Conservation (phyloP, 1,284 basidiomycete genomes). For the Heliocybe sulcata region DNA sequence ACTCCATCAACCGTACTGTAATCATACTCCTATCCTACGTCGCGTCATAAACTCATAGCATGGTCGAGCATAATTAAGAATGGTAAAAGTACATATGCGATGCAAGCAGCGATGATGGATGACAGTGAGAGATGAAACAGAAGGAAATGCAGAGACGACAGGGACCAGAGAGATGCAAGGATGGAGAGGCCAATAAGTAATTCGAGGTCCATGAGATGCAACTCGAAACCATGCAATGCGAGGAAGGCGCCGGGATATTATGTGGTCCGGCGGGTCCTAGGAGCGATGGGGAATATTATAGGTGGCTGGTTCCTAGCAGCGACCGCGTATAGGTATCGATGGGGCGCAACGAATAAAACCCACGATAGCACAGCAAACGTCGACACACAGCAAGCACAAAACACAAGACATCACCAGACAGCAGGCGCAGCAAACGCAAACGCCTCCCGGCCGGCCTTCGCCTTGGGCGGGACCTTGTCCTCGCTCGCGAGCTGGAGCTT, state of each 20-base stretch:
- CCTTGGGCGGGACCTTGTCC: conserved; percentile 11
- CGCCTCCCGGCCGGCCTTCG: conserved; percentile 12
- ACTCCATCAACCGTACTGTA: neutral
- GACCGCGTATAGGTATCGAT: neutral
- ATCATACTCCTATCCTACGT: neutral
- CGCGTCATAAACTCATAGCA: neutral
- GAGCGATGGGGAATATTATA: neutral
- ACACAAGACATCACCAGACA: conserved; percentile 10
- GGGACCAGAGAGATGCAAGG: neutral
- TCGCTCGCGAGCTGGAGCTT: conserved; percentile 25
- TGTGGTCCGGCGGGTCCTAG: neutral
- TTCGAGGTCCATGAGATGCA: neutral
- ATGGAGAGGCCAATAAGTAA: neutral
- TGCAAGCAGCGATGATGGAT: neutral
- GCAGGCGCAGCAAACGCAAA: conserved; percentile 13
- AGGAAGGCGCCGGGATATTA: neutral
- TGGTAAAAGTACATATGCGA: neutral
- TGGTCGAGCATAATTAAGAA: neutral
- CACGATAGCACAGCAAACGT: neutral
- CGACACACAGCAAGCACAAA: neutral
- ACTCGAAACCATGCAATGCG: neutral
- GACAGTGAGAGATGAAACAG: neutral
- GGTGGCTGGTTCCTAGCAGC: neutral
- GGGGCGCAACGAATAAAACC: neutral
- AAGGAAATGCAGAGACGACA: neutral